Conservation (phyloP, 305 asterid genomes). For the Fraxinus albicans region DNA sequence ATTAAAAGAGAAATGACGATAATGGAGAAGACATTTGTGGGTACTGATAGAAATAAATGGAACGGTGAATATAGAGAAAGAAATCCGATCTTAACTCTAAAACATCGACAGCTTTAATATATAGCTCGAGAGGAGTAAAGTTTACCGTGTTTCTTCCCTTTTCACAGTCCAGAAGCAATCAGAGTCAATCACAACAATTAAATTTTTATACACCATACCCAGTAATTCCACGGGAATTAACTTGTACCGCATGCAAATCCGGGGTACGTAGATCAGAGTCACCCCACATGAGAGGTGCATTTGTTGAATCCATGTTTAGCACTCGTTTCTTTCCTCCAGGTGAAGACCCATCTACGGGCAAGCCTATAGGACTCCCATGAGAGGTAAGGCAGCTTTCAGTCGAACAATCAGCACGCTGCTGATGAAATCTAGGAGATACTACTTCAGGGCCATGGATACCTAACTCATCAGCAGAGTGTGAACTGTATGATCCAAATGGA, state of each 20-base stretch:
- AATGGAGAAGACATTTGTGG: background rate
- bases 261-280: slow-evolving; percentile 57
- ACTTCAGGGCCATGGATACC: slow-evolving; percentile 26
- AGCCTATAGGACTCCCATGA: slow-evolving; percentile 38
- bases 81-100: background rate
- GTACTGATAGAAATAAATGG: background rate
- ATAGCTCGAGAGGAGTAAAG: slow-evolving; percentile 9
- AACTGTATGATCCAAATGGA: slow-evolving; percentile 37
- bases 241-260: slow-evolving; percentile 43
- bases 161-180: background rate
- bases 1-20: background rate
- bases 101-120: slow-evolving; percentile 25
- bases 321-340: slow-evolving; percentile 51
- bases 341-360: slow-evolving; percentile 45
- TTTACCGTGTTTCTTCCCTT: background rate
- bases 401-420: slow-evolving; percentile 56
- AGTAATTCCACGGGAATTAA: slow-evolving; percentile 47
- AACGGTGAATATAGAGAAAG: background rate
- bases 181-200: slow-evolving; percentile 1
- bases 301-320: slow-evolving; percentile 44
- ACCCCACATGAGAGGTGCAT: slow-evolving; percentile 49
- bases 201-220: slow-evolving; percentile 51
- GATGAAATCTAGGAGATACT: slow-evolving; percentile 37
- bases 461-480: slow-evolving; percentile 28
- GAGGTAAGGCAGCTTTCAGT: slow-evolving; percentile 90